Base-by-base conservation (phyloP, 2,329 filamentous ascomycete genomes). In the Calycina herbarum region DNA sequence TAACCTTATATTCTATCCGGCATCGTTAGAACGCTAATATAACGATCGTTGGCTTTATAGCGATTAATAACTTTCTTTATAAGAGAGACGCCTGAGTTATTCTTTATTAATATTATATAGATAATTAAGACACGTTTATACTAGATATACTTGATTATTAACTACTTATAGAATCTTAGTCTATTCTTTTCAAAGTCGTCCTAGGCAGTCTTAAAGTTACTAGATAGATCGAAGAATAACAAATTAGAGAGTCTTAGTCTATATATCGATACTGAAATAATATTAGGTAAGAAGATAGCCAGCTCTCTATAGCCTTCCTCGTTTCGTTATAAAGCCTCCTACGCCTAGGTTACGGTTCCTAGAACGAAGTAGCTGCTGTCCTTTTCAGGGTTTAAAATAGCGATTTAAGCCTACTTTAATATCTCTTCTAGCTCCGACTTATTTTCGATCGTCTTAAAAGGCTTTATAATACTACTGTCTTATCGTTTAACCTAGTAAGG, bases 141-240 rank as follows among this genome's bases (percentile, higher is more conserved):
- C 0, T 81, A 77, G 4, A 96, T 88, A 69, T 96, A 96, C 0
- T 87, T 81, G 1, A 81, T 82, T 0, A 92, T 88, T 0, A 97
- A 75, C n/a, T 90, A 89, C 61, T 87, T 82, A 0, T 96, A 90
- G 0, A 95, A 86, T 0, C 83, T 80, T 13, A 94, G 89, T 0
- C 94, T 79, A 35, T 72, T 71, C 64, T 91, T 81, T 17, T 94
- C 87, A 2, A 85, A 81, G 7, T 84, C 84, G 7, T 87, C 82
- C 1, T 87, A 85, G 0, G 89, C 84, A 8, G 89, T 89, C 24
- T 88, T 86, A 67, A 96, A 94, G 0, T 96, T 87, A 0, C 93
- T 93, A 0, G 93, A 93, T 0, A 97, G 82, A 67, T 97, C 93
- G 67, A 92, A 94, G 71, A 97, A 96, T 0, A 89, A 92, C 0